Conservation (phyloP, 805 yeast species). For the Kluyveromyces nonfermentans region DNA sequence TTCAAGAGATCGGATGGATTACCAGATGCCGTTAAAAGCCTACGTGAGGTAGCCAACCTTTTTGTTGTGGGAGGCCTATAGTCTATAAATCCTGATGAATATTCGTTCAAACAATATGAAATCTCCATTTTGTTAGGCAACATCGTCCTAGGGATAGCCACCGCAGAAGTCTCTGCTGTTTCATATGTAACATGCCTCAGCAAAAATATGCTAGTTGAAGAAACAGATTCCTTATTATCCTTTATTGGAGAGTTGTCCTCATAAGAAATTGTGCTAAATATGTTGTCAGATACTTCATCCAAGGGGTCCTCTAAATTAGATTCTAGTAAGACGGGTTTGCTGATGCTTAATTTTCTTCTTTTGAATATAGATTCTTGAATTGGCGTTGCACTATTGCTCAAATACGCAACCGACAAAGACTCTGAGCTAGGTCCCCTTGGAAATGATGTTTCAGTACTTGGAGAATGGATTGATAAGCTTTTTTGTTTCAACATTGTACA, state of each 20-base stretch:
- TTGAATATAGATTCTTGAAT: slow-evolving; percentile 3
- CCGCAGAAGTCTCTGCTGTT: not conserved
- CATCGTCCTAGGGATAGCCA: slow-evolving; percentile 4
- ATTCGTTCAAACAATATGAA: slow-evolving; percentile 7
- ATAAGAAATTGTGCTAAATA: slow-evolving; percentile 1
- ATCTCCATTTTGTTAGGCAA: slow-evolving; percentile 9
- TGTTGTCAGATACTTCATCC: slow-evolving; percentile 1
- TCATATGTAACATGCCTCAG: slow-evolving; percentile 2
- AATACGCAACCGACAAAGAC: slow-evolving; percentile 2
- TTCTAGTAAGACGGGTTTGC: slow-evolving; percentile 1
- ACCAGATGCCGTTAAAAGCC: slow-evolving; percentile 7
- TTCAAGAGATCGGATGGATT: slow-evolving; percentile 9
- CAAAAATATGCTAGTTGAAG: slow-evolving; percentile 1
- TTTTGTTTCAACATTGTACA: not conserved
- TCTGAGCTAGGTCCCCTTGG: slow-evolving; percentile 1
- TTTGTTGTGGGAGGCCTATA: not conserved
- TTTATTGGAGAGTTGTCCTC: not conserved
- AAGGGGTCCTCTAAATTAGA: not conserved
- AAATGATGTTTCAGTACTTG: slow-evolving; percentile 2
- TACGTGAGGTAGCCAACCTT: slow-evolving; percentile 4
- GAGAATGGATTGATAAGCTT: not conserved
- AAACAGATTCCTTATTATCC: slow-evolving; percentile 1
- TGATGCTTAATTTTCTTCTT: slow-evolving; percentile 1
- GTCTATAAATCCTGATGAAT: slow-evolving; percentile 2
- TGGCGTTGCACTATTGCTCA: slow-evolving; percentile 2